phyloP scores from a whole-genome alignment of 805 yeast genomes.

The Torulaspora franciscae region DNA sequence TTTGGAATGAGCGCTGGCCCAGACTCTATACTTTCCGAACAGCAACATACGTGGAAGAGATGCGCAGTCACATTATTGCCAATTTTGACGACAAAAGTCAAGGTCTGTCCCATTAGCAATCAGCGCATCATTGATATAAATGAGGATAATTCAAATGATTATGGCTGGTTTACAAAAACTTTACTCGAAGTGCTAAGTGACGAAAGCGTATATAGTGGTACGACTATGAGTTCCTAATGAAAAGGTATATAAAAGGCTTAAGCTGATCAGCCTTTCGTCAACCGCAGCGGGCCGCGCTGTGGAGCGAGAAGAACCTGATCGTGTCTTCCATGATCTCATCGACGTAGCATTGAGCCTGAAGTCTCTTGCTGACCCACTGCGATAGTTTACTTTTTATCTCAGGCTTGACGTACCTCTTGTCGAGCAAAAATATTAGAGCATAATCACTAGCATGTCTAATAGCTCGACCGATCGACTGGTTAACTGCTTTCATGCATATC shows the following conservation, averaged over 20 bases:
- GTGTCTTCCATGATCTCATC: conserved; percentile 24
- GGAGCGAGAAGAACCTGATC: conserved; percentile 18
- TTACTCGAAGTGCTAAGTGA: conserved; percentile 24
- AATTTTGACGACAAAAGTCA: conserved; percentile 33
- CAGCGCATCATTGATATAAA: conserved; percentile 30
- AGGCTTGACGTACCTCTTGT: conserved; percentile 48
- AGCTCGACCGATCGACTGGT: conserved; percentile 89
- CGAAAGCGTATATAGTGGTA: conserved; percentile 31
- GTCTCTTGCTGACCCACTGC: conserved; percentile 61
- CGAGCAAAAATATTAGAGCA: conserved; percentile 68
- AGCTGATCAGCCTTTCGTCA: background rate
- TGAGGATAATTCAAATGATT: conserved; percentile 27
- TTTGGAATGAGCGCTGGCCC: conserved; percentile 13
- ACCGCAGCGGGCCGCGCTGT: background rate
- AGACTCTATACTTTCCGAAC: conserved; percentile 22
- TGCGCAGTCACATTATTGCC: conserved; percentile 40
- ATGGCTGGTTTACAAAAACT: conserved; percentile 35
- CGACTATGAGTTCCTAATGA: conserved; percentile 16
- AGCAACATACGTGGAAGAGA: conserved; percentile 36
- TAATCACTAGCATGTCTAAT: conserved; percentile 81
- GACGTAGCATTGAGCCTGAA: conserved; percentile 22
- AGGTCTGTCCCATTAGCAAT: conserved; percentile 36
- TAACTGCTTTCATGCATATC: conserved; percentile 83
- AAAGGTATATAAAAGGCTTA: background rate
- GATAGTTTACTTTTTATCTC: conserved; percentile 58